These are phyloP conservation scores for Falciphora oryzae DNA, from an alignment of 2,329 filamentous ascomycete species.

Conservation along the genomic window DNA sequence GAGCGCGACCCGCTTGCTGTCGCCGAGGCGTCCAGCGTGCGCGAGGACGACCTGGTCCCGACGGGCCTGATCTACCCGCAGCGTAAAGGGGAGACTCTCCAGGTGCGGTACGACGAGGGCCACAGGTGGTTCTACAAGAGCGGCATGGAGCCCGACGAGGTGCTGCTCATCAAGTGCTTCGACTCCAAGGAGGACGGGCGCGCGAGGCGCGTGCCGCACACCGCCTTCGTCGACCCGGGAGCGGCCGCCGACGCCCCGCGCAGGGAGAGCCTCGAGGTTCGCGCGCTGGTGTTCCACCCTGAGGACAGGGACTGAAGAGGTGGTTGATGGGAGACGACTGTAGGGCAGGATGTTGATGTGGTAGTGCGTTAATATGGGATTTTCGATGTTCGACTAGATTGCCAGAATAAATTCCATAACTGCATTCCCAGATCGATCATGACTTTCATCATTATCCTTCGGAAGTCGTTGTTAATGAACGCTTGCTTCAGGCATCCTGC, in stretches of 20 bases:
- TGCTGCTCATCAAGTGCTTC: slow-evolving; percentile 73
- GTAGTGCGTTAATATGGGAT: no score
- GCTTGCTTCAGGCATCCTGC: no score
- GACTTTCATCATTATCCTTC: no score
- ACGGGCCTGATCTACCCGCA: slow-evolving; percentile 70
- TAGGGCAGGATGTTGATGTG: background rate
- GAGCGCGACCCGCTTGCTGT: slow-evolving; percentile 64
- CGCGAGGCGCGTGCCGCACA: slow-evolving; percentile 60
- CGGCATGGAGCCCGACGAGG: slow-evolving; percentile 68
- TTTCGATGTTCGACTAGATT: no score
- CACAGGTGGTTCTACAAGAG: slow-evolving; percentile 79
- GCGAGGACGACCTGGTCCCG: slow-evolving; percentile 59
- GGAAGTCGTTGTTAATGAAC: no score
- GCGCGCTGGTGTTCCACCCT: slow-evolving; percentile 66
- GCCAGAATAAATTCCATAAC: no score
- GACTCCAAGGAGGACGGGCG: slow-evolving; percentile 56
- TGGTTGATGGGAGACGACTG: background rate
- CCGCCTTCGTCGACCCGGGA: slow-evolving; percentile 71
- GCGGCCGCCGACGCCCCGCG: slow-evolving; percentile 63
- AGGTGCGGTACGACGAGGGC: slow-evolving; percentile 51
- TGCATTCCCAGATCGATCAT: no score
- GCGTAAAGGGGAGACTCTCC: slow-evolving; percentile 66
- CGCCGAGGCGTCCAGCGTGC: slow-evolving; percentile 56
- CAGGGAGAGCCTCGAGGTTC: slow-evolving; percentile 85
- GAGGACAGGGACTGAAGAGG: background rate